phyloP scores from a whole-genome alignment of 768 basidiomycete genomes.

The Boletus rubropictus region DNA sequence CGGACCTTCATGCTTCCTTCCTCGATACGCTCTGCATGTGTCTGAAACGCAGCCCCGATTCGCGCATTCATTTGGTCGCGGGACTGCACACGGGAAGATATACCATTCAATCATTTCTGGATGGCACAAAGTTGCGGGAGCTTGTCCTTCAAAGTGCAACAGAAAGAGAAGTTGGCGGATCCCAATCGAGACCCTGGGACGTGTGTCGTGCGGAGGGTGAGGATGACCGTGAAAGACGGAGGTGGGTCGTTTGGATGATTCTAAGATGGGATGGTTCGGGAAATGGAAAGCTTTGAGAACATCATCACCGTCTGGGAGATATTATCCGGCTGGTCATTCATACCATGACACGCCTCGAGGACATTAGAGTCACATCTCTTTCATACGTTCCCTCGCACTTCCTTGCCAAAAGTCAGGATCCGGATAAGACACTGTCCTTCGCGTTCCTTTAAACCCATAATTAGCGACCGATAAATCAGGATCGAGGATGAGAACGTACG shows the following conservation, averaged over 20 bases:
- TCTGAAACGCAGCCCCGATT: conserved; percentile 36
- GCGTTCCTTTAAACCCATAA: conserved; percentile 19
- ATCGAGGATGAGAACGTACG: conserved; percentile 32
- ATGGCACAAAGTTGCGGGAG: conserved; percentile 27
- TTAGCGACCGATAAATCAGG: background rate
- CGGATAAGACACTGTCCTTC: conserved; percentile 32
- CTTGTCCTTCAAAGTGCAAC: conserved; percentile 41
- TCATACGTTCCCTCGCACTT: conserved; percentile 15
- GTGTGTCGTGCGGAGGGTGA: conserved; percentile 47
- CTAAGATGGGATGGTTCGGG: conserved; percentile 40
- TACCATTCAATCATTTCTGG: conserved; percentile 58
- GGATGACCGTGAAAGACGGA: conserved; percentile 60
- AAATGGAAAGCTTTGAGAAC: background rate
- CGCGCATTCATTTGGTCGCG: conserved; percentile 62
- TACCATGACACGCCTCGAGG: conserved; percentile 1
- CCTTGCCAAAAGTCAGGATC: conserved; percentile 29
- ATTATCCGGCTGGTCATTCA: background rate
- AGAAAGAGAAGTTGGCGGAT: conserved; percentile 46
- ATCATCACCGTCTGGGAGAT: background rate
- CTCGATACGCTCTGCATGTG: conserved; percentile 46
- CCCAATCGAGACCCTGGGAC: conserved; percentile 43
- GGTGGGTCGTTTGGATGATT: conserved; percentile 68
- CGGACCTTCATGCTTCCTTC: conserved; percentile 51
- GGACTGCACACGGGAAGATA: conserved; percentile 76
- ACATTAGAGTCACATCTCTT: background rate